phyloP scores from a whole-genome alignment of 2,329 filamentous ascomycete genomes.

The Berkeleyomyces rouxiae region DNA sequence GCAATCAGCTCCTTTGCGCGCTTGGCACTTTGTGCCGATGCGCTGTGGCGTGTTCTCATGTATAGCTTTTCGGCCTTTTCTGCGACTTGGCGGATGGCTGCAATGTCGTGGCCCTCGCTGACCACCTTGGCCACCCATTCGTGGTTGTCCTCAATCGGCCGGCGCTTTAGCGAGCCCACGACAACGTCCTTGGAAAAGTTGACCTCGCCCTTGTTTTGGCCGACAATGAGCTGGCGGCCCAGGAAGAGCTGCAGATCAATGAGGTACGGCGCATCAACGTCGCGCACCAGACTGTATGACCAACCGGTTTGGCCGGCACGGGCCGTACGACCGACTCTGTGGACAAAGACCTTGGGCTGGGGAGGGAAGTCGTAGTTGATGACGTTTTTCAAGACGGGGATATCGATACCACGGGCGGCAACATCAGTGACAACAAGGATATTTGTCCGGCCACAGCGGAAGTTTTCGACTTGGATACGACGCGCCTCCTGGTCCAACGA shows the following conservation, averaged over 20 bases:
- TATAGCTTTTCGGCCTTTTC: slow-evolving; percentile 88
- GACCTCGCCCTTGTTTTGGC: slow-evolving; percentile 42
- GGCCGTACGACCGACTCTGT: slow-evolving; percentile 88
- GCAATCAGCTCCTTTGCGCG: slow-evolving; percentile 62
- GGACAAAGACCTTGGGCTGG: slow-evolving; percentile 91
- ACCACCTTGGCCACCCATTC: slow-evolving; percentile 76
- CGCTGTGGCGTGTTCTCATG: slow-evolving; percentile 72
- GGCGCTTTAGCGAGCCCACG: slow-evolving; percentile 58
- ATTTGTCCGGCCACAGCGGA: slow-evolving; percentile 67
- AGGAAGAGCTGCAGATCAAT: slow-evolving; percentile 90
- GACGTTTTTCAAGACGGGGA: slow-evolving; percentile 86
- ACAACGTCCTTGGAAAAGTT: slow-evolving; percentile 74
- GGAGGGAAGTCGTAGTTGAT: slow-evolving; percentile 98
- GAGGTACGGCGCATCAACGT: slow-evolving; percentile 79
- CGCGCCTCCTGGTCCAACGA: slow-evolving; percentile 87
- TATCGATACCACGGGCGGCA: slow-evolving; percentile 92
- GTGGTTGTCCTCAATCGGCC: slow-evolving; percentile 54
- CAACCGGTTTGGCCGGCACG: slow-evolving; percentile 84
- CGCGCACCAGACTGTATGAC: slow-evolving; percentile 83
- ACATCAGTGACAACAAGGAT: slow-evolving; percentile 94
- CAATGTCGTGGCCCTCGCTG: slow-evolving; percentile 57
- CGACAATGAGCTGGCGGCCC: slow-evolving; percentile 64
- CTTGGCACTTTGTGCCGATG: slow-evolving; percentile 79
- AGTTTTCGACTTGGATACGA: slow-evolving; percentile 81
- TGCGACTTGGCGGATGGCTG: slow-evolving; percentile 53